These are phyloP conservation scores for Coriolopsis trogii DNA, from an alignment of 1,284 basidiomycete species.

Conservation along the genomic window DNA sequence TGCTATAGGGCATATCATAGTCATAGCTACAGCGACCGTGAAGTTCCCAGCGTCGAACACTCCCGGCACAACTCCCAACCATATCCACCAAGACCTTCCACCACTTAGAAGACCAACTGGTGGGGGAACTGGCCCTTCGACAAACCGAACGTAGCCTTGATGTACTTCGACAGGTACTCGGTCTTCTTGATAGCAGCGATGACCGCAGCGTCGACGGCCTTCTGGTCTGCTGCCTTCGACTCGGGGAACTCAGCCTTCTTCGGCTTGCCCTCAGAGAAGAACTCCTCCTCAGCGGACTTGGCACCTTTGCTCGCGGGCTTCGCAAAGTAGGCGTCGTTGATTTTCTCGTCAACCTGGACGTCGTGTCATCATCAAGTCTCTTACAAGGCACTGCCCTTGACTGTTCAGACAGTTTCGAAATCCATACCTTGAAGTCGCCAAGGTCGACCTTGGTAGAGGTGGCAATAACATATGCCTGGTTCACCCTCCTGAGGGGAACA, in stretches of 20 bases:
- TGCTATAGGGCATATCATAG: constrained; percentile 35
- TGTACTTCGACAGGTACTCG: constrained; percentile 91
- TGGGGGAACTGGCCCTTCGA: constrained; percentile 96
- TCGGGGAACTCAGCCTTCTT: constrained; percentile 93
- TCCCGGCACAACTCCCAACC: constrained; percentile 24
- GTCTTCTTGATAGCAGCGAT: constrained; percentile 92
- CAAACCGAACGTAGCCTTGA: constrained; percentile 92
- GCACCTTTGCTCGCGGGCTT: constrained; percentile 76
- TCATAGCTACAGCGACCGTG: constrained; percentile 29
- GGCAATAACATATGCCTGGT: constrained; percentile 99
- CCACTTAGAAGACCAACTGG: constrained; percentile 78
- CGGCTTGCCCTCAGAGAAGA: constrained; percentile 94
- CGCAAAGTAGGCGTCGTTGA: constrained; percentile 95
- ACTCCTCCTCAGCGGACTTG: constrained; percentile 89
- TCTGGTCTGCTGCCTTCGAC: constrained; percentile 92
- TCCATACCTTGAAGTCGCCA: constrained; percentile 72
- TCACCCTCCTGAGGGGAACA: constrained; percentile 96
- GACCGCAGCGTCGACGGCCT: constrained; percentile 86
- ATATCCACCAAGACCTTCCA: constrained; percentile 14
- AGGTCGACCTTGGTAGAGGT: constrained; percentile 97
- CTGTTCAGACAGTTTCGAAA: background rate
- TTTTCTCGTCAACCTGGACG: constrained; percentile 78
- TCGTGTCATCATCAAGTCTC: background rate
- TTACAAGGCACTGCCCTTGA: background rate
- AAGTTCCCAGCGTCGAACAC: constrained; percentile 25